Evolutionary conservation across 495 filamentous ascomycete species (phyloP).

Genomic region (Penicillium simplicissimum): DNA sequence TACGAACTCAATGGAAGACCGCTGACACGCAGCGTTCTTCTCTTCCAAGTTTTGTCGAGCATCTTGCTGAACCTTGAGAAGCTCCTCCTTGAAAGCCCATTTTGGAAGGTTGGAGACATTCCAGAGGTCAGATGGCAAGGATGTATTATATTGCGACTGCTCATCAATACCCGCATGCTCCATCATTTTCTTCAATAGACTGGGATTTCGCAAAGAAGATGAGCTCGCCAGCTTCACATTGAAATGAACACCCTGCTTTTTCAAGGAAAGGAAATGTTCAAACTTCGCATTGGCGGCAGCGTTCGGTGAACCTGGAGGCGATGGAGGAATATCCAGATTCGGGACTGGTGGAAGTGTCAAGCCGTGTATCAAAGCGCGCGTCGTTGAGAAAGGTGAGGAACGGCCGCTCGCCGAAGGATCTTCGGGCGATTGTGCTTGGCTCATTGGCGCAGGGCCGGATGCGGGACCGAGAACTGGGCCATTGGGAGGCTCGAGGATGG

Average conservation of each 20-base stretch:
- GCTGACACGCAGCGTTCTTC: slow-evolving; percentile 51
- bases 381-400: slow-evolving; percentile 68
- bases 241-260: slow-evolving; percentile 86
- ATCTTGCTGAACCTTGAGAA: slow-evolving; percentile 65
- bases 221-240: slow-evolving; percentile 76
- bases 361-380: slow-evolving; percentile 67
- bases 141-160: slow-evolving; percentile 72
- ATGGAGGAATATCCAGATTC: slow-evolving; percentile 79
- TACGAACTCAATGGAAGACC: slow-evolving; percentile 79
- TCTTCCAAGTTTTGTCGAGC: slow-evolving; percentile 60
- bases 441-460: slow-evolving; percentile 42
- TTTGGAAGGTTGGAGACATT: slow-evolving; percentile 64
- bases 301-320: slow-evolving; percentile 76
- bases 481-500: slow-evolving; percentile 21
- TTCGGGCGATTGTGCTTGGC: slow-evolving; percentile 24
- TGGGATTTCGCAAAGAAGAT: slow-evolving; percentile 76
- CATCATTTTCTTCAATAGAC: slow-evolving; percentile 74
- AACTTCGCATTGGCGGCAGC: slow-evolving; percentile 69
- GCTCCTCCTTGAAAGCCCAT: slow-evolving; percentile 71
- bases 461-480: slow-evolving; percentile 51
- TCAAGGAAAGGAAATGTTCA: slow-evolving; percentile 78
- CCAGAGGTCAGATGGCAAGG: slow-evolving; percentile 67
- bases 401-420: slow-evolving; percentile 36
- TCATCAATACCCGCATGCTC: slow-evolving; percentile 73
- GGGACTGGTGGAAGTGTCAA: slow-evolving; percentile 82